These are phyloP conservation scores for Glycine soja DNA, from an alignment of 306 rosid species.

Conservation along the genomic window DNA sequence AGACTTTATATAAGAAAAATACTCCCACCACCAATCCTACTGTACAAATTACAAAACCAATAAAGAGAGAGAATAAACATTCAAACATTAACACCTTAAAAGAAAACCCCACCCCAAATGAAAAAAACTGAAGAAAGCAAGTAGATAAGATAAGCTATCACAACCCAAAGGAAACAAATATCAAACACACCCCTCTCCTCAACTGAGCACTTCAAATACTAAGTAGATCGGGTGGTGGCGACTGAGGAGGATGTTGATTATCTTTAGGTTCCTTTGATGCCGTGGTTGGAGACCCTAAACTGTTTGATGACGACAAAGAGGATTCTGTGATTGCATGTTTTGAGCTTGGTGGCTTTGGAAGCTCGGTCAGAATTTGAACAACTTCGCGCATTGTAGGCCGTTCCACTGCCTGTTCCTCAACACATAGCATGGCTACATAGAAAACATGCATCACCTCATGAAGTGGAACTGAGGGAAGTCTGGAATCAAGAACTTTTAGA, in stretches of 20 bases:
- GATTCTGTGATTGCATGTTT: constrained; percentile 63
- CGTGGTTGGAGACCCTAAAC: constrained; percentile 60
- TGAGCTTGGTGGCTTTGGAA: constrained; percentile 71
- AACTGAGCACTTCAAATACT: constrained; percentile 69
- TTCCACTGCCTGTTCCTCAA: constrained; percentile 74
- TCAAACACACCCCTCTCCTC: constrained; percentile 45
- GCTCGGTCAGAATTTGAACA: constrained; percentile 79
- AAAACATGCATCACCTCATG: constrained; percentile 71
- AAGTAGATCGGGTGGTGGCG: constrained; percentile 87
- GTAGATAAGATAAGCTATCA: constrained; percentile 39
- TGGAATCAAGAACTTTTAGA: constrained; percentile 56
- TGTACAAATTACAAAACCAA: constrained; percentile 65
- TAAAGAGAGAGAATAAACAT: constrained; percentile 28
- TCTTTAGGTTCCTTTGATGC: constrained; percentile 59
- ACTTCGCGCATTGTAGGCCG: constrained; percentile 94
- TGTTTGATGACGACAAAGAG: constrained; percentile 52
- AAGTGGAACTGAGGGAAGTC: constrained; percentile 62
- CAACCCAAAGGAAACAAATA: constrained; percentile 50
- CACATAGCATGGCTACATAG: constrained; percentile 88
- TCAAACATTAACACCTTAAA: constrained; percentile 54
- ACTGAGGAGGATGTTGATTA: constrained; percentile 56
- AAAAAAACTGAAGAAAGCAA: constrained; percentile 44
- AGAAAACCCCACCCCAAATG: constrained; percentile 54
- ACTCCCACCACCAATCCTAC: constrained; percentile 73
- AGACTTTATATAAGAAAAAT: constrained; percentile 41